Base-by-base conservation (phyloP, 2,329 filamentous ascomycete genomes). In the Aspergillus fumigatiaffinis region DNA sequence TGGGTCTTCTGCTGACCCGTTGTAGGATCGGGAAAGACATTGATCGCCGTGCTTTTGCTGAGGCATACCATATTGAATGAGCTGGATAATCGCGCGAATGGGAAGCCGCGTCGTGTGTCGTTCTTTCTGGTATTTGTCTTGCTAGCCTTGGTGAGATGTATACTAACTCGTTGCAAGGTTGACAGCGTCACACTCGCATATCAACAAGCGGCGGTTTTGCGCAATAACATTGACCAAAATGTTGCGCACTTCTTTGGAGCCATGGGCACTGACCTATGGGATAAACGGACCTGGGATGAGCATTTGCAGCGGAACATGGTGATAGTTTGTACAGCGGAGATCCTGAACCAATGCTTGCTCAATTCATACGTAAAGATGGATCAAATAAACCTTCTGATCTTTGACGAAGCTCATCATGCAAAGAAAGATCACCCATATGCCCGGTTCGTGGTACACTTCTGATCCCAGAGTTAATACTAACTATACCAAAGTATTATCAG, bases 401-500 rank as follows among this genome's bases (percentile, higher is more conserved):
- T 99, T 63, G 94, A 99, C 67, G 94, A 99, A 74, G 94, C 92
- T 5, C 94, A 99, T 67, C 94, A 97, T 68, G 87, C 93, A 0
- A 99, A 99, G 75, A 95, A 93, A 71, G 89, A 92, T 52, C 94
- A 99, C 67, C 83, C 91, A 0, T 99, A 96, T 69, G 91, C 93
- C 21, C 83, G 85, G 80, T 80, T 60, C 54, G 68, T 56, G 21
- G 23, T 8, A 5, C 23, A n/a, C 41, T 8, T 21, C 8, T 8
- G 20, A 44, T 50, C 1, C 25, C 10, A 14, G 2, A 21, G 32
- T 17, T 50, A 61, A 32, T 52, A 12, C 53, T 64, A 44, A 65
- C 44, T 28, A 47, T 41, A 10, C 42, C 49, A 41, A 57, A 83
- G 81, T 28, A 94, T 99, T 57, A 90, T 99, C 75, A 92, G 90